Evolutionary conservation across 805 yeast genomes (phyloP), one percentile per base, ranked within the genome.

Genomic region (Clavispora vitiphila): DNA sequence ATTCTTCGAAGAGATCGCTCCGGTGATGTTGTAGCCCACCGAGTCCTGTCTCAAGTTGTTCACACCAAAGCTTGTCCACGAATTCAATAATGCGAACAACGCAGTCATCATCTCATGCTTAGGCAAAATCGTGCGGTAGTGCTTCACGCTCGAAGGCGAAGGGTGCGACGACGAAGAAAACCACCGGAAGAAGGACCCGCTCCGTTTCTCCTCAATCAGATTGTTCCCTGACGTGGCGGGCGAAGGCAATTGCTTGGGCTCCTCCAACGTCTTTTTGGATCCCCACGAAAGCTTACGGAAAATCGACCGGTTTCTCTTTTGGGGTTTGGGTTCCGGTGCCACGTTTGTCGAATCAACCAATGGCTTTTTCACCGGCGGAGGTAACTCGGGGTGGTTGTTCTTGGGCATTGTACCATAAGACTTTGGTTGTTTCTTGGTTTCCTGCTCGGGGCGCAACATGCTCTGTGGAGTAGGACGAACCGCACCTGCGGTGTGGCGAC

Each of bases 1-100:
- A 59, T 84, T 83, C 43, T 72, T 69, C 49, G 76, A 78, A 1
- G 86, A 69, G 25, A 84, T 74, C 15, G 77, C 70, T 40, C 88
- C 90, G n/a, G 73, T 74, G 23, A 84, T 68, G 24, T 67, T 68
- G 51, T 65, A 58, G 6, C 65, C 58, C 4, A 65, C 60, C 16
- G 69, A 65, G 49, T 73, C 73, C 35, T 75, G 61, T 29, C 61
- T 65, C 44, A 84, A 69, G 45, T 78, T 72, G 49, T 74, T 77
- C 52, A 84, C 62, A 8, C 93, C 91, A 53, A 83, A 83, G 45
- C 75, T 78, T 11, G 78, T 73, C 93, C 93, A 84, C 14, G 83
- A 78, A 35, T 61, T 67, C 49, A 84, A 64, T 41, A 84, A 70
- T 34, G 84, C 77, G 56, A 67, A 73, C 51, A 84, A 63, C 3